Conservation (phyloP, 2,329 filamentous ascomycete genomes). For the Aspergillus sergii region DNA sequence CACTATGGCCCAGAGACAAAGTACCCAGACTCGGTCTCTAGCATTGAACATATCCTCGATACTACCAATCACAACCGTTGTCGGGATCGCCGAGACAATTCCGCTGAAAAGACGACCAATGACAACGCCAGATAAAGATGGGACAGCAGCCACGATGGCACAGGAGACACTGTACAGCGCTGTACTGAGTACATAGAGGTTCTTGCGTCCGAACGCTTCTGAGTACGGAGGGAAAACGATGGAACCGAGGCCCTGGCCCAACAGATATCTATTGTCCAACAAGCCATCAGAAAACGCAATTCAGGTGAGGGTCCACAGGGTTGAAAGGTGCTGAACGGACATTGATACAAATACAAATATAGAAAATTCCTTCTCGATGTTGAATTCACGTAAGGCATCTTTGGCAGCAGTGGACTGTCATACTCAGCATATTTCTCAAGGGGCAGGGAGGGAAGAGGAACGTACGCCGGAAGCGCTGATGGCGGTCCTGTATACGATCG, state of each 20-base stretch:
- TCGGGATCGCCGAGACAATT: conserved; percentile 50
- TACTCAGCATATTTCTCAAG: conserved; percentile 7
- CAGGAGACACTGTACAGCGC: conserved; percentile 34
- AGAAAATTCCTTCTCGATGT: conserved; percentile 26
- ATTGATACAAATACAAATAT: conserved; percentile 35
- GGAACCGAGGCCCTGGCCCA: conserved; percentile 37
- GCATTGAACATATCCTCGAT: conserved; percentile 55
- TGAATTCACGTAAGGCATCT: conserved; percentile 30
- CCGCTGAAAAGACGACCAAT: conserved; percentile 49
- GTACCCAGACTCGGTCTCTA: conserved; percentile 49
- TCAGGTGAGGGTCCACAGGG: neutral
- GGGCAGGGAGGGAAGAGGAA: conserved; percentile 7
- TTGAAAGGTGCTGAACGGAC: conserved; percentile 6
- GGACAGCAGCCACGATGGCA: conserved; percentile 43
- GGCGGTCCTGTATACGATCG: conserved; percentile 30
- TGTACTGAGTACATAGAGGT: conserved; percentile 36
- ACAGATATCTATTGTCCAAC: conserved; percentile 31
- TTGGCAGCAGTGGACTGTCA: conserved; percentile 33
- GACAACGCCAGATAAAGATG: conserved; percentile 40
- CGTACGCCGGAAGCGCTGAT: conserved; percentile 39
- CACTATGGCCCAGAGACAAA: conserved; percentile 49
- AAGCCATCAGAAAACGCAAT: neutral
- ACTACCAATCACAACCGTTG: conserved; percentile 51
- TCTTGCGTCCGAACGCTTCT: conserved; percentile 42
- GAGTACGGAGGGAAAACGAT: conserved; percentile 41